Evolutionary conservation across 1,284 basidiomycete genomes (phyloP), one percentile per base, ranked within the genome.

Genomic region (Omphalotus olearius): DNA sequence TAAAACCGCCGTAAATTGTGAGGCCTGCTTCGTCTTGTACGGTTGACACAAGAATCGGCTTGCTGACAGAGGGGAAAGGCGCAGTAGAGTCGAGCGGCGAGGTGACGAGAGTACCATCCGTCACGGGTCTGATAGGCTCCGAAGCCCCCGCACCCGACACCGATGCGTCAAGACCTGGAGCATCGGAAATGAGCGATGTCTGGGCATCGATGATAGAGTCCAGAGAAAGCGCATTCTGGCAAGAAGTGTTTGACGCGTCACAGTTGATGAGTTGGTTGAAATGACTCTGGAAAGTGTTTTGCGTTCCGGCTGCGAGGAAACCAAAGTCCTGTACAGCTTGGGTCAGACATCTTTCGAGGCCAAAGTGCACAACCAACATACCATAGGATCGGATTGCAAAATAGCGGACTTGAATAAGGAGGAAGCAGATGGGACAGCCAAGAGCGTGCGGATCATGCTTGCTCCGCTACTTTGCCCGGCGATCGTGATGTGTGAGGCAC

Each of bases 401-500:
- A 92, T 89, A 0, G 84, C 88, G 36, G 78, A 84, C 50, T 76
- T 72, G 71, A 92, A 92, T 39, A 90, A 68, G 1, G 76, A 73
- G 14, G 75, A 71, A 0, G 83, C 88, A 7, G 79, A 79, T 1
- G 89, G 87, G 0, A 71, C 71, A 16, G 83, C 86, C 39, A 90
- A 74, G 26, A 92, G 69, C 1, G 86, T 81, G 52, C 93, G 78
- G 58, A 96, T 79, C 74, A 95, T 78, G 53, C 76, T 80, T 0
- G 88, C 93, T 37, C 94, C 94, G 28, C 83, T 82, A 62, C 90
- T 93, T 66, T 97, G 93, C 4, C 94, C 94, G 18, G 90, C 91
- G 17, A 97, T 59, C 0, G 91, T 93, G 59, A 97, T 78, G 57
- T 79, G 79, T 3, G 74, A 73, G 3, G 72, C 46, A 53, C 72